Evolutionary conservation across 768 basidiomycete species (phyloP), one percentile per base, ranked within the genome.

Genomic region (Kwoniella heveanensis): DNA sequence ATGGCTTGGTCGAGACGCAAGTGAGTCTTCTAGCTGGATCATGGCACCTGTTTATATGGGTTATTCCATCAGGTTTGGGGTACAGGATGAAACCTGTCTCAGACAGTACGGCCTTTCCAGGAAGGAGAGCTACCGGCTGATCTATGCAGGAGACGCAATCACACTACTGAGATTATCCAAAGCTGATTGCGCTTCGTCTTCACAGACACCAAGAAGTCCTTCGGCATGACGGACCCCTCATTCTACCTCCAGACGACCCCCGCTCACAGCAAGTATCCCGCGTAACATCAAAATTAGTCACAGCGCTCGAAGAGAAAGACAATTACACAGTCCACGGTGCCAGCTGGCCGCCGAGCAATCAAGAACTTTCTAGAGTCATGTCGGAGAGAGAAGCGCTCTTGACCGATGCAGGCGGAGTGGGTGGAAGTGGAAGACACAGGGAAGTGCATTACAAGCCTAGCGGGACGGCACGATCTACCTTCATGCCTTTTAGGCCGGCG

Each of bases 1-100:
- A 66, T 80, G 55, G 78, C 81, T n/a, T 83, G 83, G 83, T 77
- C 79, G 0, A 71, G 77, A 12, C 66, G 78, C 32, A 78, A 81
- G 81, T 73, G 56, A 62, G 76, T 64, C 21, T 4, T 44, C 39
- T 9, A 19, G 8, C 10, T n/a, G n/a, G n/a, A n/a, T n/a, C n/a
- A n/a, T n/a, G n/a, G n/a, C n/a, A n/a, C n/a, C n/a, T n/a, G n/a
- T n/a, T n/a, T n/a, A n/a, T n/a, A n/a, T n/a, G n/a, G n/a, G n/a
- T n/a, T n/a, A n/a, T n/a, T n/a, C n/a, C n/a, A n/a, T n/a, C n/a
- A n/a, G n/a, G n/a, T n/a, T n/a, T n/a, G n/a, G n/a, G n/a, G n/a
- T n/a, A n/a, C n/a, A n/a, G n/a, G n/a, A n/a, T n/a, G n/a, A n/a
- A n/a, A n/a, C n/a, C n/a, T n/a, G n/a, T n/a, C n/a, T n/a, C n/a